Base-by-base conservation (phyloP, 176 grass and related monocot species). In the Coix lacrymajobi region DNA sequence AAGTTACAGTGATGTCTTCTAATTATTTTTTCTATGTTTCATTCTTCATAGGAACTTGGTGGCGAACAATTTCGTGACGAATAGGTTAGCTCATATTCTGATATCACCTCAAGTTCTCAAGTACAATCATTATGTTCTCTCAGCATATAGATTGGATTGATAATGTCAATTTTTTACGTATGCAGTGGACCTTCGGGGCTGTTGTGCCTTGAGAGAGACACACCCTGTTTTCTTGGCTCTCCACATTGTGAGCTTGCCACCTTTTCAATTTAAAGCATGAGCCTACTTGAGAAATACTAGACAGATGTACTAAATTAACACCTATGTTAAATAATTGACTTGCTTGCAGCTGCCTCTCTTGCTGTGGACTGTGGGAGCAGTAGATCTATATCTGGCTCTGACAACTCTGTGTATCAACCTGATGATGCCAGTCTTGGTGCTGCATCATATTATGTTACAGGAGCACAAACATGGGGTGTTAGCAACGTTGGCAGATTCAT, bases 31-130 rank as follows among this genome's bases (percentile, higher is more conserved):
- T 60, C 30, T 56, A 11, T 78, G 37, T 44, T 70, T 79, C 19
- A 51, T 79, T 87, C 37, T 84, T 19, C 74, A 45, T 73, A 97
- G 94, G 39, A 92, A 97, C 73, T 76, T 97, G 85, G 90, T 94
- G 32, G 81, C 90, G 26, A 97, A 97, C 75, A 92, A 97, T 85
- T 97, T 97, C 2, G 40, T 79, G 54, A 86, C 82, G 5, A 38
- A 76, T 78, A 94, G 94, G 95, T 94, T 6, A 16, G 65, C 3
- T 39, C 17, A 52, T 38, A 54, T 83, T 58, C 30, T 16, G 73
- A 43, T 36, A 34, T 69, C 40, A 74, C 33, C 9, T 30, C 4
- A 48, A 16, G 11, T 71, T 19, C 16, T 70, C 12, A 37, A 82
- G 63, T 16, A 28, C 29, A 37, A 40, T 51, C n/a, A 40, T 4